Percentiles rank a stretch among this genome's conserved stretches.
phyloP scores from a whole-genome alignment of 116 monocot species.

The Posidonia oceanica region DNA sequence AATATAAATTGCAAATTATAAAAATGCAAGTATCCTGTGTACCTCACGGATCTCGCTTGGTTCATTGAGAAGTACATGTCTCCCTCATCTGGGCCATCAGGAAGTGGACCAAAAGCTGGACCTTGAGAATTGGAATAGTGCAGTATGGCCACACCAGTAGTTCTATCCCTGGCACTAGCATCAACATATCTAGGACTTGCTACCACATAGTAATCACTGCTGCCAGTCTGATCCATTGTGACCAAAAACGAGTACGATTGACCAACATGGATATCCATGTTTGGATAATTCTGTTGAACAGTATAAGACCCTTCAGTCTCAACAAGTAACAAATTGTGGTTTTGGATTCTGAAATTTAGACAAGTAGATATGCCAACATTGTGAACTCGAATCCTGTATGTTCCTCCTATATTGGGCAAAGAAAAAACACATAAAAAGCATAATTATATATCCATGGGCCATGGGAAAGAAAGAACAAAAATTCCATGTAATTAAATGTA shows the following conservation, averaged over 20 bases:
- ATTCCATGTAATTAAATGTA: background rate
- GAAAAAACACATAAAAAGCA: background rate
- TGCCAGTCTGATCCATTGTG: slow-evolving; percentile 87
- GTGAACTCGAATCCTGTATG: slow-evolving; percentile 76
- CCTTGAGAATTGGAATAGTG: slow-evolving; percentile 85
- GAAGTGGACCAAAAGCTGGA: slow-evolving; percentile 71
- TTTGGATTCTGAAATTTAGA: slow-evolving; percentile 87
- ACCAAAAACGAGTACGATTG: slow-evolving; percentile 94
- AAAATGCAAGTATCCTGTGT: background rate
- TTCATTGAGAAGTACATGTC: slow-evolving; percentile 71
- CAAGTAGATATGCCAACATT: slow-evolving; percentile 80
- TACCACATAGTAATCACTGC: slow-evolving; percentile 77
- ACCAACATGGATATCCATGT: slow-evolving; percentile 94
- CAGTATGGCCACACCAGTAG: slow-evolving; percentile 76
- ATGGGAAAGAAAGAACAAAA: background rate
- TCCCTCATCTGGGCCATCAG: slow-evolving; percentile 66
- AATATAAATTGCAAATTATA: no score
- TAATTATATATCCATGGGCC: no score
- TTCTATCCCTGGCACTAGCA: slow-evolving; percentile 26
- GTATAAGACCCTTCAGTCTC: slow-evolving; percentile 98
- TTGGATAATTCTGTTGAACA: slow-evolving; percentile 69
- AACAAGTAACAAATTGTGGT: slow-evolving; percentile 83
- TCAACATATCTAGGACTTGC: slow-evolving; percentile 66
- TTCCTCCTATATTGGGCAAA: slow-evolving; percentile 40
- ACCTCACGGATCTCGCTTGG: slow-evolving; percentile 94